Evolutionary conservation across 176 grass and related monocot genomes (phyloP), one percentile per base, ranked within the genome.

Genomic region (Avena eriantha): DNA sequence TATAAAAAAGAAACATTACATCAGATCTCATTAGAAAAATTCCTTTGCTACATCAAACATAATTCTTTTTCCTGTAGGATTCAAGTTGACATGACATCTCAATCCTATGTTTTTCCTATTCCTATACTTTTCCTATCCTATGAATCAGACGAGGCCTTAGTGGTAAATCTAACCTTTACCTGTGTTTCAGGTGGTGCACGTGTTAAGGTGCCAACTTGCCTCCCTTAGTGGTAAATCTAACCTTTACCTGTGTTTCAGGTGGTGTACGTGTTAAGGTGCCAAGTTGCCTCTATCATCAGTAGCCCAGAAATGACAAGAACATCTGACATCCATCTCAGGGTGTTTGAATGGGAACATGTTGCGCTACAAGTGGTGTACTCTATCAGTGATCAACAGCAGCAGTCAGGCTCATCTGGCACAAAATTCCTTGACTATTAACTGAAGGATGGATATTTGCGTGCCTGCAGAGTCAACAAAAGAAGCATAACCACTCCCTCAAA

Each of bases 361-460:
- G 46, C 24, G 46, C 24, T 78, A 48, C 5, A 21, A 60, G 18
- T 14, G 17, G n/a, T 0, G 8, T 21, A 45, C 7, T 7, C 6
- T 5, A 41, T 53, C 10, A 24, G 48, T 54, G 7, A 63, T 33
- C 4, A 61, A 85, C 53, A 33, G 39, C 29, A 29, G 51, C 82
- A 55, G 82, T 65, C 51, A 83, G 45, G 8, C 18, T 88, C 51
- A 89, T 35, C 29, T 22, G 1, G 1, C 59, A 64, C 22, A 55
- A 51, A 64, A 8, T 36, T 36, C 29, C 26, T 89, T 46, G 39
- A 88, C 35, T 60, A 36, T 47, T 68, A 66, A 85, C 87, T 14
- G 35, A 19, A 21, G 5, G 34, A 60, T 39, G 4, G 64, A 51
- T 71, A 72, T 13, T 33, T 70, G 51, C 41, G 33, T 78, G 4